Conservation (phyloP, 1,139 yeast genomes). For the Protomyces inundatus region DNA sequence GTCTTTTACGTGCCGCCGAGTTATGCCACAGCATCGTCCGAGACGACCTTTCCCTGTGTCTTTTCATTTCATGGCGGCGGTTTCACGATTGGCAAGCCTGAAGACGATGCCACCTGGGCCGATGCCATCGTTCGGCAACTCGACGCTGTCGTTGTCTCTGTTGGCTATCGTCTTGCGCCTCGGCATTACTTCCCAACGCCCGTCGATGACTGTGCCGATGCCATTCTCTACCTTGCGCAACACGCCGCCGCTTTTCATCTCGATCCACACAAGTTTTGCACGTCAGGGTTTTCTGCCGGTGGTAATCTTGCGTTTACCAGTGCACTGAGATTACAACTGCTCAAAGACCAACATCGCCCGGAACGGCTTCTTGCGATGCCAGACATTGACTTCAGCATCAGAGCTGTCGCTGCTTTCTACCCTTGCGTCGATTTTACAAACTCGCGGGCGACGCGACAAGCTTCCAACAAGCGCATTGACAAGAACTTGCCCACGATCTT, state of each 20-base stretch:
- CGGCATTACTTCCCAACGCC: constrained; percentile 48
- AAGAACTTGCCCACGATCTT: neutral
- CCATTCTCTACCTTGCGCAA: constrained; percentile 1
- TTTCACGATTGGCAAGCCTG: constrained; percentile 38
- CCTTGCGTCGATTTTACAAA: constrained; percentile 10
- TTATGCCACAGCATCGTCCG: neutral
- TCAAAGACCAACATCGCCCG: neutral
- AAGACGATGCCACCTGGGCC: constrained; percentile 37
- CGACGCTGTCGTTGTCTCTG: constrained; percentile 38
- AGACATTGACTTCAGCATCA: neutral
- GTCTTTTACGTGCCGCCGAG: constrained; percentile 7
- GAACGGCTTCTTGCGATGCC: neutral
- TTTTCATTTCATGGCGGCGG: constrained; percentile 42
- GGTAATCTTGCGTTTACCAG: constrained; percentile 16
- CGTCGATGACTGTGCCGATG: constrained; percentile 41
- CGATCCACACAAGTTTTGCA: neutral
- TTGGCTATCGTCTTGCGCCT: constrained; percentile 45
- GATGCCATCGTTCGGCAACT: constrained; percentile 31
- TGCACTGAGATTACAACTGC: neutral
- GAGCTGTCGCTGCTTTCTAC: constrained; percentile 3
- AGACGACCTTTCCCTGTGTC: constrained; percentile 35
- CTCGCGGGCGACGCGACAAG: neutral
- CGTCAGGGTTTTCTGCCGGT: constrained; percentile 15
- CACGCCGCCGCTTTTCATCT: neutral
- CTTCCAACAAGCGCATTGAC: constrained; percentile 1